A percentile compares a stretch with the other conserved stretches of the same genome.
Conservation (phyloP, 495 filamentous ascomycete genomes). For the Parmelia sp. region DNA sequence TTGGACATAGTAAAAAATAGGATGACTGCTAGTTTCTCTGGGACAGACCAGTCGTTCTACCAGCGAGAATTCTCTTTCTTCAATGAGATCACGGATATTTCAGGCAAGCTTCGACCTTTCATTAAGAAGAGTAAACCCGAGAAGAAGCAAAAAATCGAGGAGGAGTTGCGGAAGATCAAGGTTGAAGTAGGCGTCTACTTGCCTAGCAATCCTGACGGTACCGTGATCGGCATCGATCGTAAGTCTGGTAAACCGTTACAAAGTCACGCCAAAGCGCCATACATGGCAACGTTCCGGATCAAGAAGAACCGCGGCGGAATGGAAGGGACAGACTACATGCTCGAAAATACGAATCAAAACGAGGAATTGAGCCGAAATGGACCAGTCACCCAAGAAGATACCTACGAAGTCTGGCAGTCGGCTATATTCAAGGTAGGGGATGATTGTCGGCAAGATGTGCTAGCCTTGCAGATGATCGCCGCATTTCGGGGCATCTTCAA, state of each 20-base stretch:
- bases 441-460: slow-evolving; percentile 94
- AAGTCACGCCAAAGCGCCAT: slow-evolving; percentile 95
- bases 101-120: slow-evolving; percentile 87
- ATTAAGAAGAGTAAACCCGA: slow-evolving; percentile 90
- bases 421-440: slow-evolving; percentile 99
- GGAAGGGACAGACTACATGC: slow-evolving; percentile 28
- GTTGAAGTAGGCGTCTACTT: slow-evolving; percentile 96
- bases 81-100: slow-evolving; percentile 90
- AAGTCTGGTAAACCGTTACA: slow-evolving; percentile 96
- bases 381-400: slow-evolving; percentile 25
- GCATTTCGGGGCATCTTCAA: slow-evolving; percentile 96
- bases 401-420: slow-evolving; percentile 93
- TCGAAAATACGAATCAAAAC: slow-evolving; percentile 29
- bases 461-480: slow-evolving; percentile 95
- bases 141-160: slow-evolving; percentile 99
- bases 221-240: slow-evolving; percentile 94
- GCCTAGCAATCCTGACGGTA: slow-evolving; percentile 92
- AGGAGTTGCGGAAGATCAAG: slow-evolving; percentile 92
- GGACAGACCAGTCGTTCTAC: slow-evolving; percentile 75
- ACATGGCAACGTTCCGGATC: slow-evolving; percentile 97
- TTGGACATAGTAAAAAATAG: slow-evolving; percentile 84
- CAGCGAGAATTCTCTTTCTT: slow-evolving; percentile 96
- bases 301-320: slow-evolving; percentile 60
- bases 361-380: slow-evolving; percentile 33
- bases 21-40: slow-evolving; percentile 75